Percentiles rank a stretch among this genome's conserved stretches.
Evolutionary conservation across 2,329 filamentous ascomycete genomes (phyloP).

Genomic region (Monilinia vaccinii-corymbosi): DNA sequence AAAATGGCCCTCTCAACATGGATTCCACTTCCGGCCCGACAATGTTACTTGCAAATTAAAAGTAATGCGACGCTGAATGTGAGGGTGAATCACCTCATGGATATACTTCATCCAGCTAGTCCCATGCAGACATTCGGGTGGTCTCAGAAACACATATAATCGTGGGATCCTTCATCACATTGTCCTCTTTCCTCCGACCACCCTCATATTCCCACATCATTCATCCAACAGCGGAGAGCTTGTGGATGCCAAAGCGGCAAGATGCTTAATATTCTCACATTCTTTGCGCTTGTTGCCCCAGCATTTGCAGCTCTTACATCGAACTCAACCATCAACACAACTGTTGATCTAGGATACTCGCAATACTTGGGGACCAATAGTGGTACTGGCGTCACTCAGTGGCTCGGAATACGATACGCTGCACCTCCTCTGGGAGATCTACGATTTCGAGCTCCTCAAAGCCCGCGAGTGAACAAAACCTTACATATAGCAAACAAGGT

Average conservation of each 20-base stretch:
- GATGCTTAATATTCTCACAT: neutral
- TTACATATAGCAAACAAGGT: constrained; percentile 24
- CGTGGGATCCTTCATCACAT: neutral
- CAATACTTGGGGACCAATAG: constrained; percentile 50
- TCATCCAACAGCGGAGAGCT: neutral
- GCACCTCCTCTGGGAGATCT: constrained; percentile 56
- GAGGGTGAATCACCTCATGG: neutral
- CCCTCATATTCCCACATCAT: neutral
- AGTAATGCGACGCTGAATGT: neutral
- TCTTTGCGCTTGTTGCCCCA: neutral
- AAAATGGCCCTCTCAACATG: too few species aligned
- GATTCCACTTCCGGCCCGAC: too few species aligned
- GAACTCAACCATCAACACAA: constrained; percentile 2
- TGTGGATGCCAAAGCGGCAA: neutral
- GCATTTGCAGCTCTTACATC: neutral
- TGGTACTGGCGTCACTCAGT: constrained; percentile 53
- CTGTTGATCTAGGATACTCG: constrained; percentile 55
- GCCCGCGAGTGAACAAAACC: constrained; percentile 37
- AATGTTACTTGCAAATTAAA: too few species aligned
- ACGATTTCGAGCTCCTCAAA: constrained; percentile 58
- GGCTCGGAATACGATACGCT: constrained; percentile 69
- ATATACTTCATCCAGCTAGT: neutral
- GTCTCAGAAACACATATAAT: neutral
- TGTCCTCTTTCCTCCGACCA: neutral
- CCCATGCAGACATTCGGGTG: neutral